These are phyloP conservation scores for Diaporthe citrichinensis DNA, from an alignment of 2,329 filamentous ascomycete genomes.

Conservation along the genomic window DNA sequence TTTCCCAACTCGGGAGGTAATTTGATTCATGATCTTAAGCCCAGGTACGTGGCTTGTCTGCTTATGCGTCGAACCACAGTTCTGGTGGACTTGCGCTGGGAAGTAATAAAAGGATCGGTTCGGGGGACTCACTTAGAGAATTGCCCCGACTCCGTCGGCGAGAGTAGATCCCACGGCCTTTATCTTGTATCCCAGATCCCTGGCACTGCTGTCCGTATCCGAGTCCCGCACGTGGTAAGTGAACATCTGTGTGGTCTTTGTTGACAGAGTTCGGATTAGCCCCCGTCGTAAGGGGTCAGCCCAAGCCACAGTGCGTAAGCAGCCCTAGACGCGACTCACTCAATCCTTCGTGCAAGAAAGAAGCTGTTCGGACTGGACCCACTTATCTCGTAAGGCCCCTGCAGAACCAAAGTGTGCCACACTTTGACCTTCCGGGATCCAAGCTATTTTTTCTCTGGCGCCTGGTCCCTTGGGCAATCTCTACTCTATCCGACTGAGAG, in stretches of 20 bases:
- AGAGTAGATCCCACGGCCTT: background rate
- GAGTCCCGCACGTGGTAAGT: background rate
- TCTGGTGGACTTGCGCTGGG: no score
- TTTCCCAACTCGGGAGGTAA: background rate
- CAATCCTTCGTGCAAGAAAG: constrained; percentile 10
- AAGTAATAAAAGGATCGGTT: background rate
- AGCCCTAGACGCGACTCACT: background rate
- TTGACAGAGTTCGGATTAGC: background rate
- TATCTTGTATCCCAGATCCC: background rate
- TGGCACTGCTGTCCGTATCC: background rate
- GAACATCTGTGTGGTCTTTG: background rate
- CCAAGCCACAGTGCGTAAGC: constrained; percentile 32
- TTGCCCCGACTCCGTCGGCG: constrained; percentile 6
- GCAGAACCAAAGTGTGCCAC: background rate
- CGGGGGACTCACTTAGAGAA: background rate
- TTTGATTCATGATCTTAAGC: background rate
- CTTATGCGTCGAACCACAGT: background rate
- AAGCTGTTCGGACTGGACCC: constrained; percentile 15
- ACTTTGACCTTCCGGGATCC: background rate
- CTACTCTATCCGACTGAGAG: no score
- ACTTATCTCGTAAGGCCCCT: background rate
- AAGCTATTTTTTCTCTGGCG: background rate
- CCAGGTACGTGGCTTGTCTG: background rate
- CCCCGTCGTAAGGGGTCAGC: background rate
- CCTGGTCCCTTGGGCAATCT: background rate